Evolutionary conservation across 495 filamentous ascomycete genomes (phyloP).

Genomic region (Choiromyces venosus): DNA sequence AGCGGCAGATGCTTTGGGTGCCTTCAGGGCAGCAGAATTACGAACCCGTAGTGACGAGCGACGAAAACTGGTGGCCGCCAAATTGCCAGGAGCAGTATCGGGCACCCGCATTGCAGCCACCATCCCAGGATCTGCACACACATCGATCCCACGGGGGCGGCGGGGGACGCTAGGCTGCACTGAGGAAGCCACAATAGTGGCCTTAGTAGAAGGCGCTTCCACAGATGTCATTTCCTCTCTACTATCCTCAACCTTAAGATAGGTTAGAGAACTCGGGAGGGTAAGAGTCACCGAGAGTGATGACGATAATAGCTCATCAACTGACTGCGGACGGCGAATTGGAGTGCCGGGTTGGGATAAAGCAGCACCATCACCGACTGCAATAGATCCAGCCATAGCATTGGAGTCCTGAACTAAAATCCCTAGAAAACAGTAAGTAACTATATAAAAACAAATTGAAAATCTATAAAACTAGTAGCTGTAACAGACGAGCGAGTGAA

Average conservation of each 20-base stretch:
- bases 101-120: slow-evolving; percentile 18
- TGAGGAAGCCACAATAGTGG: neutral
- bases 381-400: neutral
- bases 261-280: neutral
- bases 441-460: neutral
- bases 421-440: neutral
- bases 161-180: neutral
- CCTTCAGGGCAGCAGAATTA: neutral
- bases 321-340: neutral
- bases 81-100: neutral
- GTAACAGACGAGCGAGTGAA: neutral
- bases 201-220: slow-evolving; percentile 1
- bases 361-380: neutral
- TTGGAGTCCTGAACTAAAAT: neutral
- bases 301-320: neutral
- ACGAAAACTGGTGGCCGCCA: neutral
- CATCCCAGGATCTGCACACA: slow-evolving; percentile 20
- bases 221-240: neutral
- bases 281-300: neutral
- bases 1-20: neutral
- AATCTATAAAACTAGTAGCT: neutral
- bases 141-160: slow-evolving; percentile 2
- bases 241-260: neutral
- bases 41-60: neutral
- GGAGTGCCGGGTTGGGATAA: neutral